Evolutionary conservation across 306 rosid genomes (phyloP).

Genomic region (Aeschynomene evenia): DNA sequence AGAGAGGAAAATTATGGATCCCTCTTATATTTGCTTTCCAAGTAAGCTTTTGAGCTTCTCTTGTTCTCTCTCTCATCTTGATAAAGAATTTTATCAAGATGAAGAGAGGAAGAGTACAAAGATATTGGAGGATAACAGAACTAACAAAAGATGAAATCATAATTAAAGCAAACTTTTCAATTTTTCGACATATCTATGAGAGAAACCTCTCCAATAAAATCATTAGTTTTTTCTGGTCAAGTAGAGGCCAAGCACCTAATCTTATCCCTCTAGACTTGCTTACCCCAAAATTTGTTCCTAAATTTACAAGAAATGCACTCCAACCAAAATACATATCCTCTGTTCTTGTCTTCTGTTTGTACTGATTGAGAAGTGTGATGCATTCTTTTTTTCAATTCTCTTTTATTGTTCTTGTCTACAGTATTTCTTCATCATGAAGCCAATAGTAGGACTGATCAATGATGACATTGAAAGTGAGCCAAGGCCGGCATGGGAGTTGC

Average conservation of each 20-base stretch:
- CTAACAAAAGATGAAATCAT: background rate
- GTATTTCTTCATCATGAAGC: slow-evolving; percentile 67
- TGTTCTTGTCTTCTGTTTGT: background rate
- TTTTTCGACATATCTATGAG: background rate
- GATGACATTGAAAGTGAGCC: slow-evolving; percentile 59
- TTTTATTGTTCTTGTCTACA: slow-evolving; percentile 18
- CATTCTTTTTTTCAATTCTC: background rate
- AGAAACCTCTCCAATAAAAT: no score
- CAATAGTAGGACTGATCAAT: slow-evolving; percentile 63
- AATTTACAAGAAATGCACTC: background rate
- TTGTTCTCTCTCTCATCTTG: no score
- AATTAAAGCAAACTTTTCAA: background rate
- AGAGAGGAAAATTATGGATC: slow-evolving; percentile 69
- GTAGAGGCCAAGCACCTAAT: background rate
- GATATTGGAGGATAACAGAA: no score
- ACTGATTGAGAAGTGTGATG: background rate
- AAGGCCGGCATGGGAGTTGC: slow-evolving; percentile 77
- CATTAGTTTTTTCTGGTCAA: background rate
- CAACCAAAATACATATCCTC: no score
- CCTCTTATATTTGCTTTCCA: slow-evolving; percentile 67
- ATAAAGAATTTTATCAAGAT: no score
- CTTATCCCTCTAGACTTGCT: background rate
- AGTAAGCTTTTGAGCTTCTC: slow-evolving; percentile 46
- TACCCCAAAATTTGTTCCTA: background rate
- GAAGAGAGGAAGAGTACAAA: no score